A percentile compares a stretch with the other conserved stretches of the same genome.
These are phyloP conservation scores for Microascus cirrosus DNA, from an alignment of 2,329 filamentous ascomycete genomes.

Conservation along the genomic window DNA sequence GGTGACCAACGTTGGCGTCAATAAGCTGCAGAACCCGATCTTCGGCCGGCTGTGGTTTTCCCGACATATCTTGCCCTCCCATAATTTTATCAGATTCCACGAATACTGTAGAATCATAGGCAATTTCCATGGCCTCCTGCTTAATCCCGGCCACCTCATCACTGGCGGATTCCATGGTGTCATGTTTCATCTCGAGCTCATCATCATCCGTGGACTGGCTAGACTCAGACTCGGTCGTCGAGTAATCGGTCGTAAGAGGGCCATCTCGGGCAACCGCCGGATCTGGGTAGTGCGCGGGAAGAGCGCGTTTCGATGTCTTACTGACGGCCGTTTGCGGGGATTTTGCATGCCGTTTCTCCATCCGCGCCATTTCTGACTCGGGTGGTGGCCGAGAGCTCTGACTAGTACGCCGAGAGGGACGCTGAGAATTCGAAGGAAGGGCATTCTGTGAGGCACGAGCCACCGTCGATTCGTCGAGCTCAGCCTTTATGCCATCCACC, in stretches of 20 bases:
- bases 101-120: neutral
- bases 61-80: neutral
- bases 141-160: neutral
- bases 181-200: neutral
- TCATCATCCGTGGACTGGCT: neutral
- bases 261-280: neutral
- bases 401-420: neutral
- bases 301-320: neutral
- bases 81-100: neutral
- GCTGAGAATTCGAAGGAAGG: neutral
- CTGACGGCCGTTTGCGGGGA: neutral
- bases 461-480: neutral
- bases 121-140: neutral
- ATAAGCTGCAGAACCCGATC: neutral
- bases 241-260: neutral
- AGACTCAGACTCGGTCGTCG: neutral
- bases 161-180: neutral
- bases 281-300: neutral
- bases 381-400: neutral
- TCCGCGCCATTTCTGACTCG: neutral
- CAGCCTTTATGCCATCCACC: neutral
- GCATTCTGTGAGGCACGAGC: neutral
- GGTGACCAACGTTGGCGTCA: neutral
- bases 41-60: neutral
- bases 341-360: neutral